Conservation (phyloP, 768 basidiomycete genomes). For the Cystofilobasidium macerans region DNA sequence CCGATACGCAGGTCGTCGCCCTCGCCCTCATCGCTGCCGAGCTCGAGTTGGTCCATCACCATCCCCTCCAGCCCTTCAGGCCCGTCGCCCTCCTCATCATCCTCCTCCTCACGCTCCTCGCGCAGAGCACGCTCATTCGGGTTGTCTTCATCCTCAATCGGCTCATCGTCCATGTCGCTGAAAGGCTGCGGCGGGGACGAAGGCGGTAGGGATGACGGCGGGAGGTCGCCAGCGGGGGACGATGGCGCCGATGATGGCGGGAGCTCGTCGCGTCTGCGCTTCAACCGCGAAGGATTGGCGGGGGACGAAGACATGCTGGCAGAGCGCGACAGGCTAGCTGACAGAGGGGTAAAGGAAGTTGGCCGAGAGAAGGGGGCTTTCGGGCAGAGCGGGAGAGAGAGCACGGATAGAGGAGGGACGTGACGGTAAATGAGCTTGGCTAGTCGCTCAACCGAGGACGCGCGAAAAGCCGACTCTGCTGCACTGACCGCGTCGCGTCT, state of each 20-base stretch:
- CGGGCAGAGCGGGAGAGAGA: no score
- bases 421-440: no score
- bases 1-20: constrained; percentile 21
- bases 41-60: background rate
- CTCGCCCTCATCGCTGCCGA: constrained; percentile 19
- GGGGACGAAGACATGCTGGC: background rate
- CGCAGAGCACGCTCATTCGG: constrained; percentile 35
- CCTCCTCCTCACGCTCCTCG: constrained; percentile 44
- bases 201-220: constrained; percentile 62
- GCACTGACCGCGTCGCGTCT: no score
- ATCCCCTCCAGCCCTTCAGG: background rate
- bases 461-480: no score
- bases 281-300: background rate
- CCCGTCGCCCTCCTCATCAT: constrained; percentile 9
- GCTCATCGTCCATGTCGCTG: constrained; percentile 71
- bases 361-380: no score
- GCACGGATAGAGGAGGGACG: no score
- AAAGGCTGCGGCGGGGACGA: constrained; percentile 74
- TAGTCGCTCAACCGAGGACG: no score
- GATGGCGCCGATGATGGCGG: constrained; percentile 24
- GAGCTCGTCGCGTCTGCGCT: constrained; percentile 1
- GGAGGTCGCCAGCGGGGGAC: constrained; percentile 28
- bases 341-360: no score
- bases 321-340: no score
- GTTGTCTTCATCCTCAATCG: constrained; percentile 50